phyloP scores from a whole-genome alignment of 2,329 filamentous ascomycete genomes.

The Ramularia endophylla region DNA sequence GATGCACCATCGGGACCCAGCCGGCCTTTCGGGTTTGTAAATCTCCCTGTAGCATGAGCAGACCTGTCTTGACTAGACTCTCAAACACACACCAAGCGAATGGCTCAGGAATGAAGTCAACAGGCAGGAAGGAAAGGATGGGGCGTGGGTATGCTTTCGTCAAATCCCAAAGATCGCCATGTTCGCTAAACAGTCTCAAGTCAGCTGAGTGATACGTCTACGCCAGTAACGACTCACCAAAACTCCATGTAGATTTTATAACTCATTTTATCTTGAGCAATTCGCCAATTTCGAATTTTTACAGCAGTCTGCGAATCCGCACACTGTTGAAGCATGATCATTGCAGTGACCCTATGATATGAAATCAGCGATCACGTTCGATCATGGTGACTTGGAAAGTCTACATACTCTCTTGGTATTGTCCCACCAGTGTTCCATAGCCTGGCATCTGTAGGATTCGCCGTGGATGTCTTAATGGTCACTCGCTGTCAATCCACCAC shows the following conservation, averaged over 20 bases:
- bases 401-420: not conserved
- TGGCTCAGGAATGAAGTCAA: constrained; percentile 7
- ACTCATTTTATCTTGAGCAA: not conserved
- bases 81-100: constrained; percentile 15
- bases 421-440: not conserved
- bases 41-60: constrained; percentile 12
- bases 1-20: constrained; percentile 13
- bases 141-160: not conserved
- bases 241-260: constrained; percentile 1
- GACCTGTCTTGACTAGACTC: constrained; percentile 10
- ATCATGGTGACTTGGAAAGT: too few species aligned
- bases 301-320: not conserved
- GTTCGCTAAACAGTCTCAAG: not conserved
- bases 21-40: not conserved
- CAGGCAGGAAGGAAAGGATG: not conserved
- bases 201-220: not conserved
- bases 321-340: not conserved
- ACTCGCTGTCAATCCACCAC: not conserved
- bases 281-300: not conserved
- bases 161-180: not conserved
- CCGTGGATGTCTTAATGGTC: not conserved
- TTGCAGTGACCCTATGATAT: not conserved
- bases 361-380: not conserved
- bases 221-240: not conserved
- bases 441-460: not conserved